Base-by-base conservation (phyloP, 805 yeast species). In the Wickerhamomyces mucosus region DNA sequence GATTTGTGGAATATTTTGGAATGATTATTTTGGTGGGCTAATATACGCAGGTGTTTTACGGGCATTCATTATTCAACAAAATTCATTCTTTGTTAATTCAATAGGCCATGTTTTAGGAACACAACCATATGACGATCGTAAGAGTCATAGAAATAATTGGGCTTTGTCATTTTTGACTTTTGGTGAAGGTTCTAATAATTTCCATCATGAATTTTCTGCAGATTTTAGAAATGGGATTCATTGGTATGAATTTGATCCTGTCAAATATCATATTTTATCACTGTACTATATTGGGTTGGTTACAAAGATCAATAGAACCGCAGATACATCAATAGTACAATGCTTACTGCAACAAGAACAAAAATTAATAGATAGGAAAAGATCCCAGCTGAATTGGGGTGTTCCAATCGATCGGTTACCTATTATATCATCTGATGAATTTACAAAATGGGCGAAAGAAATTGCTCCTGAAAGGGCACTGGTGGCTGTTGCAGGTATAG, bases 201-300 rank as follows among this genome's bases (percentile, higher is more conserved):
- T 81, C 61, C 97, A 88, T 60, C 96, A 89, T 60, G 95, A 85
- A 59, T 88, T 88, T 56, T 95, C 96, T 6, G 76, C 80, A 41
- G 96, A 88, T 57, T 86, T 79, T 59, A 67, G 96, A 39, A 76
- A 76, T 42, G 83, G 86, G 6, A 60, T 72, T 34, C 70, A 74
- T 39, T 67, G 77, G 70, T 76, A 75, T 56, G 78, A 79, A 28
- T 79, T 74, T 55, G 97, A 88, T 55, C 96, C 96, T 9, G 79
- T 94, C 25, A 86, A 83, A 61, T 75, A 84, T 78, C 62, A 73
- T 31, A 65, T 88, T 33, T 34, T 29, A 3, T 18, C 62, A 1
- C 52, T 75, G 37, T 61, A 65, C 30, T 53, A 62, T 39, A 29
- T 80, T 3, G 80, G 84, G 0, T 48, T 78, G 3, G 77, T 85